Conservation (phyloP, 164 flowering plant species). For the Litsea cubeba region DNA sequence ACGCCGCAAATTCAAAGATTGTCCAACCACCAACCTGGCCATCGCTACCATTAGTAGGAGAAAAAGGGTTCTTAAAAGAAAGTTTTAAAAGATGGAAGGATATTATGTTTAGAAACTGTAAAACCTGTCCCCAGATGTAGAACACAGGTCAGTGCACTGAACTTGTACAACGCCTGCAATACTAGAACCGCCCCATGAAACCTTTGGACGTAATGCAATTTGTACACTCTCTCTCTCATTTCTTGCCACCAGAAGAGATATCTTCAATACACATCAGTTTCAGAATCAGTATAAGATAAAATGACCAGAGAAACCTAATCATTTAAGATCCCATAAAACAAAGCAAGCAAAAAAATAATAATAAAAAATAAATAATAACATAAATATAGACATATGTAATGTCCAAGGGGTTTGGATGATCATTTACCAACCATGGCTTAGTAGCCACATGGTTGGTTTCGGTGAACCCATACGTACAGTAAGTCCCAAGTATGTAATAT, state of each 20-base stretch:
- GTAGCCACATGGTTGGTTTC: no score
- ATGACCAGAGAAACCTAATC: not conserved
- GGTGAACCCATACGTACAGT: no score
- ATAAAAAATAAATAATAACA: not conserved
- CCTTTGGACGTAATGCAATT: constrained; percentile 87
- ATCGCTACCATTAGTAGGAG: not conserved
- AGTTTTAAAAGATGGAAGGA: not conserved
- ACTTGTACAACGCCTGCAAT: constrained; percentile 76
- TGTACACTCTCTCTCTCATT: constrained; percentile 94
- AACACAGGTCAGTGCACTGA: constrained; percentile 74
- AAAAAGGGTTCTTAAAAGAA: not conserved
- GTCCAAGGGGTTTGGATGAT: no score
- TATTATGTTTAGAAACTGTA: constrained; percentile 15
- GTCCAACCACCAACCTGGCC: constrained; percentile 67
- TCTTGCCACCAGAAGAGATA: constrained; percentile 81
- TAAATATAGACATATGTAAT: no score
- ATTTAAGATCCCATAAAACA: no score
- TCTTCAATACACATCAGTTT: constrained; percentile 37
- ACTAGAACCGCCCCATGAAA: constrained; percentile 67
- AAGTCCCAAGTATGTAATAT: no score
- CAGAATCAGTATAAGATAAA: constrained; percentile 7
- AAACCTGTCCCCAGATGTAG: constrained; percentile 86
- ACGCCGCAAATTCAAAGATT: constrained; percentile 62
- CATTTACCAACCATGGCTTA: no score
- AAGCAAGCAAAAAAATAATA: no score